These are phyloP conservation scores for Fomitopsis pinicola DNA, from an alignment of 1,284 basidiomycete species.

Conservation along the genomic window DNA sequence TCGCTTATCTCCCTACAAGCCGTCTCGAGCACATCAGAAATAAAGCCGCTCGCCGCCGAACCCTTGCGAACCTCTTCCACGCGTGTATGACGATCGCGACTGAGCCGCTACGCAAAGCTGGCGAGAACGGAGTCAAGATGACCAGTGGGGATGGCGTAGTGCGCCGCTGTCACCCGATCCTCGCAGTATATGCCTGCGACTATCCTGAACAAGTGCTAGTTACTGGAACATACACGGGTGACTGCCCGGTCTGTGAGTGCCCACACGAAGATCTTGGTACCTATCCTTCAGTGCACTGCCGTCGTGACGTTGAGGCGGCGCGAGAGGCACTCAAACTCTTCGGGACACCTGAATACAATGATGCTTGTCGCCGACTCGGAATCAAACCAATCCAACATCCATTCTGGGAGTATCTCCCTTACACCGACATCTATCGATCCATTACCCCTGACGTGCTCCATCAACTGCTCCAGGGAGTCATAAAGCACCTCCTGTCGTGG, in stretches of 20 bases:
- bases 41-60: slow-evolving; percentile 3
- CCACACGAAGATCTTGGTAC: slow-evolving; percentile 1
- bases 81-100: slow-evolving; percentile 12
- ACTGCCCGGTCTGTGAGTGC: slow-evolving; percentile 13
- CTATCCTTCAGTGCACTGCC: neutral
- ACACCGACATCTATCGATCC: slow-evolving; percentile 26
- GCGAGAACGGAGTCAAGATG: slow-evolving; percentile 12
- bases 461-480: slow-evolving; percentile 17
- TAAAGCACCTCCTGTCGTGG: slow-evolving; percentile 33
- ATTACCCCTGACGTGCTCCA: slow-evolving; percentile 28
- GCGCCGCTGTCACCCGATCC: slow-evolving; percentile 16
- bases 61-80: slow-evolving; percentile 15
- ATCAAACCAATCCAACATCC: slow-evolving; percentile 21
- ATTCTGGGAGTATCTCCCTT: slow-evolving; percentile 33
- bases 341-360: neutral
- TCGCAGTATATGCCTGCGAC: slow-evolving; percentile 17
- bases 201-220: slow-evolving; percentile 23
- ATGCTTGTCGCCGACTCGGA: neutral
- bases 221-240: slow-evolving; percentile 6
- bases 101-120: slow-evolving; percentile 5
- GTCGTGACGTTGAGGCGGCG: neutral
- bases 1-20: slow-evolving; percentile 23
- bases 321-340: neutral
- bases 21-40: slow-evolving; percentile 25
- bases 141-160: slow-evolving; percentile 15